Conservation (phyloP, 371 early-diverging fungal genomes). For the Actinomortierella ambigua region DNA sequence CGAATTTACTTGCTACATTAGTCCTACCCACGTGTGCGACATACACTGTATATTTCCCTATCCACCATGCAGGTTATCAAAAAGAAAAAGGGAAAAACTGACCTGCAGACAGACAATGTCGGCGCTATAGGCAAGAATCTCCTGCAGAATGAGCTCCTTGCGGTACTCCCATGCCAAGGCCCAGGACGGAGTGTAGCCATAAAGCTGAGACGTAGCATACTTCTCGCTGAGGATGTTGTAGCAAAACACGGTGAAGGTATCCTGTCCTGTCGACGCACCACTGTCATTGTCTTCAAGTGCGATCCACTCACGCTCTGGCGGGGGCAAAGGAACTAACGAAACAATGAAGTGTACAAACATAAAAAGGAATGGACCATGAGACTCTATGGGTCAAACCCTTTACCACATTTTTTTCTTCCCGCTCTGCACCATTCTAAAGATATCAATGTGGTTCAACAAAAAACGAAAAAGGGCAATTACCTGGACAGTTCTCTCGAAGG, state of each 20-base stretch:
- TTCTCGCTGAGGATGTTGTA: slow-evolving; percentile 96
- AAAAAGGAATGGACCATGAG: too few species aligned
- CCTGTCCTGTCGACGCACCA: slow-evolving; percentile 40
- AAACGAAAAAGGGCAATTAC: slow-evolving; percentile 49
- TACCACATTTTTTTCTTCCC: too few species aligned
- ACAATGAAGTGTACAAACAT: background rate
- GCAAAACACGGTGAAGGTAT: slow-evolving; percentile 85
- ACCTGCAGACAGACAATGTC: slow-evolving; percentile 98
- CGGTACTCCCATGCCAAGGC: slow-evolving; percentile 95
- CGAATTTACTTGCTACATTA: background rate
- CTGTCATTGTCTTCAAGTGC: slow-evolving; percentile 58
- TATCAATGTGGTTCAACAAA: background rate
- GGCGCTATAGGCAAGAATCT: slow-evolving; percentile 85
- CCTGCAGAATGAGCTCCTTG: slow-evolving; percentile 88
- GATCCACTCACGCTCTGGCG: slow-evolving; percentile 94
- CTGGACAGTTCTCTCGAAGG: slow-evolving; percentile 90
- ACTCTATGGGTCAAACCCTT: too few species aligned
- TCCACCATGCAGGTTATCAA: slow-evolving; percentile 2
- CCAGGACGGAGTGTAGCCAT: slow-evolving; percentile 98
- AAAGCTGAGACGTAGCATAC: slow-evolving; percentile 87
- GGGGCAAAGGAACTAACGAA: slow-evolving; percentile 74
- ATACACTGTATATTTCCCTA: too few species aligned
- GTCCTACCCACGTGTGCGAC: too few species aligned
- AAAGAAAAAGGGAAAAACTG: slow-evolving; percentile 16
- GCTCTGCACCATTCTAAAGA: too few species aligned